Base-by-base conservation (phyloP, 192 early-diverging fungal species). In the Dissophora ornata region DNA sequence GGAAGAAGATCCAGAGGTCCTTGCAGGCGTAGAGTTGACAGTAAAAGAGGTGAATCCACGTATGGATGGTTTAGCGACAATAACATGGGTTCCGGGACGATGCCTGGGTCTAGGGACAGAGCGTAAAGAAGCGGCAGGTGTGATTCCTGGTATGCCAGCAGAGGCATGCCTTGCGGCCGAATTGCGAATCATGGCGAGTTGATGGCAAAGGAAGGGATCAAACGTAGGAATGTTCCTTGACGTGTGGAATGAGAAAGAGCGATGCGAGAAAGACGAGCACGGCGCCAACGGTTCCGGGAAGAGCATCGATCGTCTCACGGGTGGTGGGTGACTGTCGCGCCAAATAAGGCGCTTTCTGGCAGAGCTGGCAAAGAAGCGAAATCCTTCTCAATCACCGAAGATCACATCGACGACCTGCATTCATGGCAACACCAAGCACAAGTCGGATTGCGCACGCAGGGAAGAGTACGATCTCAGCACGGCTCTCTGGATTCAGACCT, bases 41-140 rank as follows among this genome's bases (percentile, higher is more conserved):
- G 22, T 33, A 5, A 33, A 42, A 3, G 45, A n/a, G n/a, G 24
- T 36, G 28, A 62, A 29, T 24, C 48, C 36, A 18, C 48, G 60
- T 15, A 41, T 41, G n/a, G 32, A 13, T 50, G 66, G 47, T 41
- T 58, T 58, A 4, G 33, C 41, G 10, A 65, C 12, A 42, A 54
- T 41, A 3, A 28, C 62, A 24, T 59, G 62, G 10, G 62, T 65
- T 30, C 70, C 55, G 1, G 62, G 30, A 18, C 70, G 70, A 36
- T 61, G 54, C 36, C 38, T 62, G 6, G 61, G 45, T 19, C 53
- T 42, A 24, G 45, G 49, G 28, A 42, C 28, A 36, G 22, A 30
- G 15, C 34, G 22, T 13, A 28, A 7, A 18, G 53, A 16, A 22
- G 30, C 13, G 36, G 13, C 12, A 10, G 52, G 21, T 1, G 34